Conservation (phyloP, 768 basidiomycete genomes). For the Fomitopsis pulvina region DNA sequence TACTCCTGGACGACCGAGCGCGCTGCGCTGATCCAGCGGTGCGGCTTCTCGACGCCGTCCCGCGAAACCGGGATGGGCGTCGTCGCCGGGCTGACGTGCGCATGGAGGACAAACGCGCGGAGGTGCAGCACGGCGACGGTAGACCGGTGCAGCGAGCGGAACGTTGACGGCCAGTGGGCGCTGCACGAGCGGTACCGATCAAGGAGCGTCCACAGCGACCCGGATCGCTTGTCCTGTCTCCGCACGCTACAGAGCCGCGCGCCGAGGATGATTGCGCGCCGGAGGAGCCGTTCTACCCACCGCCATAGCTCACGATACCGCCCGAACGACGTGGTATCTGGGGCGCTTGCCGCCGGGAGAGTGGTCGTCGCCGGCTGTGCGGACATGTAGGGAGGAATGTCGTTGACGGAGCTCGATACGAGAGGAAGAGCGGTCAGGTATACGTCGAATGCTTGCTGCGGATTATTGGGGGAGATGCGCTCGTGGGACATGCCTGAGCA, state of each 20-base stretch:
- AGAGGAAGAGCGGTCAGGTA: conserved; percentile 54
- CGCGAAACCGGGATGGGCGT: conserved; percentile 13
- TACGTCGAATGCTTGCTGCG: conserved; percentile 43
- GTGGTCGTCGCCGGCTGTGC: conserved; percentile 23
- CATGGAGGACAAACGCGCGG: conserved; percentile 58
- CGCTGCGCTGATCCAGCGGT: conserved; percentile 58
- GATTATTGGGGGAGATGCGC: conserved; percentile 41
- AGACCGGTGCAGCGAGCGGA: conserved; percentile 71
- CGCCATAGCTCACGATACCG: conserved; percentile 80
- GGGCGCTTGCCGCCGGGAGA: conserved; percentile 25
- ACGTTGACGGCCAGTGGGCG: conserved; percentile 70
- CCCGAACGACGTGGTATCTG: conserved; percentile 47
- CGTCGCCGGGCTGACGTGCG: conserved; percentile 13
- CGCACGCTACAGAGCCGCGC: conserved; percentile 38
- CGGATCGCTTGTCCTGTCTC: conserved; percentile 27
- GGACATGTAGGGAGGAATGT: conserved; percentile 29
- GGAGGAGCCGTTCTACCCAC: conserved; percentile 78
- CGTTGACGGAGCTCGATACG: conserved; percentile 40
- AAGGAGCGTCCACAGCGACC: conserved; percentile 57
- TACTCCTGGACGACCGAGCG: conserved; percentile 68
- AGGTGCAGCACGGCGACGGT: conserved; percentile 66
- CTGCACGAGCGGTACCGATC: conserved; percentile 54
- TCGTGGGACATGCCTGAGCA: conserved; percentile 71
- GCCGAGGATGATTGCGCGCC: conserved; percentile 68
- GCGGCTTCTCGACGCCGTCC: conserved; percentile 27